phyloP scores from a whole-genome alignment of 352 stramenopile species.

The Albugo candida region DNA sequence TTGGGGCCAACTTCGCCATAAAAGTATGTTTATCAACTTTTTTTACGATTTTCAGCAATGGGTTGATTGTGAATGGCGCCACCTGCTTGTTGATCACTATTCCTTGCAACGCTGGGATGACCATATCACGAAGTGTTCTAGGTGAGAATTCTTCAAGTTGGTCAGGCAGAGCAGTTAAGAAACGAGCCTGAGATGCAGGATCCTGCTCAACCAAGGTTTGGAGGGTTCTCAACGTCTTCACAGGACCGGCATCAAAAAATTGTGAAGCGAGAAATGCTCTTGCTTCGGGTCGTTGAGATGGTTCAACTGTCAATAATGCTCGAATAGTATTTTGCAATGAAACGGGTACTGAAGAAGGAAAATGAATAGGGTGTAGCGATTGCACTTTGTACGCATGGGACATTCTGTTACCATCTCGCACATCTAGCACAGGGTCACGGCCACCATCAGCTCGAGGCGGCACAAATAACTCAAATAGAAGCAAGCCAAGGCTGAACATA shows the following conservation, averaged over 20 bases:
- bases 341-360: constrained; percentile 52
- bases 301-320: constrained; percentile 40
- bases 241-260: constrained; percentile 73
- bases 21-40: constrained; percentile 78
- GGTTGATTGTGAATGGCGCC: constrained; percentile 73
- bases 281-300: constrained; percentile 37
- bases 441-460: constrained; percentile 52
- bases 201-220: constrained; percentile 74
- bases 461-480: constrained; percentile 76
- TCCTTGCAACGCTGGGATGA: constrained; percentile 54
- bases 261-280: constrained; percentile 57
- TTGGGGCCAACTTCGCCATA: constrained; percentile 42
- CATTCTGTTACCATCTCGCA: constrained; percentile 76
- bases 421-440: constrained; percentile 61
- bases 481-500: constrained; percentile 72
- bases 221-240: constrained; percentile 63
- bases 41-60: constrained; percentile 72
- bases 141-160: constrained; percentile 62
- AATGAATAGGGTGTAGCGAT: constrained; percentile 74
- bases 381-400: constrained; percentile 78
- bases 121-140: constrained; percentile 65
- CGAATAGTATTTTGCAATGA: constrained; percentile 73
- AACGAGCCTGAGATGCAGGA: constrained; percentile 58
- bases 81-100: constrained; percentile 74
- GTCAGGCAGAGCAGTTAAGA: constrained; percentile 45